phyloP scores from a whole-genome alignment of 2,329 filamentous ascomycete genomes.

The Fusarium sp. region DNA sequence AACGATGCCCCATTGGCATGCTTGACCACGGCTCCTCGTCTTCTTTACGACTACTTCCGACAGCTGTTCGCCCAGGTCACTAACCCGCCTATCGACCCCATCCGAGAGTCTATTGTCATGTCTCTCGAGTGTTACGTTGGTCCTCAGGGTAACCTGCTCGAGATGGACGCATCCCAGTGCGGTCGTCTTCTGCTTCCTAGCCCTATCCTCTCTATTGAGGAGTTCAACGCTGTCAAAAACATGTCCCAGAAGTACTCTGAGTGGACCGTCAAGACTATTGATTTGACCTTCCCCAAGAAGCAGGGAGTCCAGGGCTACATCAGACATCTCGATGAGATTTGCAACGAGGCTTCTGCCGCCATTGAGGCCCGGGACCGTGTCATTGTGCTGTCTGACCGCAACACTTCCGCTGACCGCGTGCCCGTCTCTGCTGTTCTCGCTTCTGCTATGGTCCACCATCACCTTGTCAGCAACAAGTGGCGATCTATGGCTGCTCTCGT shows the following conservation, averaged over 20 bases:
- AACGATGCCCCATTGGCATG: conserved; percentile 95
- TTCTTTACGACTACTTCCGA: conserved; percentile 96
- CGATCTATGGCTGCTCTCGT: conserved; percentile 87
- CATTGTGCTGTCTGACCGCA: conserved; percentile 89
- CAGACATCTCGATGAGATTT: conserved; percentile 88
- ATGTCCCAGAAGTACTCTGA: conserved; percentile 77
- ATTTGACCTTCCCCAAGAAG: conserved; percentile 91
- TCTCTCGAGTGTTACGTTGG: conserved; percentile 96
- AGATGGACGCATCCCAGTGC: conserved; percentile 93
- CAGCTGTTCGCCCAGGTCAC: conserved; percentile 98
- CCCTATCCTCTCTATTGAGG: conserved; percentile 86
- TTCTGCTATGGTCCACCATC: conserved; percentile 94
- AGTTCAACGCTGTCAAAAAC: conserved; percentile 88
- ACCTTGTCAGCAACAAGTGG: conserved; percentile 96
- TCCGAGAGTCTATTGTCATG: conserved; percentile 98
- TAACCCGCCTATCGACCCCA: conserved; percentile 96
- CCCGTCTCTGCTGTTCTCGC: conserved; percentile 87
- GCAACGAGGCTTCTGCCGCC: conserved; percentile 82
- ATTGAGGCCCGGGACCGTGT: conserved; percentile 87
- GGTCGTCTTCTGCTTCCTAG: conserved; percentile 86
- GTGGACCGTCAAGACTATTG: conserved; percentile 91
- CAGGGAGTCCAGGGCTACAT: conserved; percentile 87
- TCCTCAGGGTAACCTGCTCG: conserved; percentile 92
- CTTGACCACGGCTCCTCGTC: conserved; percentile 86
- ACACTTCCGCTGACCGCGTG: conserved; percentile 83